Base-by-base conservation (phyloP, 305 asterid genomes). In the Fraxinus xanthoxyloides region DNA sequence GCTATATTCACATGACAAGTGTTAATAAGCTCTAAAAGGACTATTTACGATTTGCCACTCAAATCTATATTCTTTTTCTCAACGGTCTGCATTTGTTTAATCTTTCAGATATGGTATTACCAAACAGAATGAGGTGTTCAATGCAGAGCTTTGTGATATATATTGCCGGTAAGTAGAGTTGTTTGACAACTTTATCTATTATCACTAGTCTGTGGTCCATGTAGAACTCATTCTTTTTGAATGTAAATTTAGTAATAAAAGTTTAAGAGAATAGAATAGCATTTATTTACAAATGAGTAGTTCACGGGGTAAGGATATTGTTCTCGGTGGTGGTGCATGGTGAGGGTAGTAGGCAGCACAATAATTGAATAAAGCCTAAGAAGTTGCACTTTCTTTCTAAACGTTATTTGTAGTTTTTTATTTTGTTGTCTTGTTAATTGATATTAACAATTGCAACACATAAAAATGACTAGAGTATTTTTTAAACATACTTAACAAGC, bases 111-210 rank as follows among this genome's bases (percentile, higher is more conserved):
- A 97, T 81, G 99, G 99, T 74, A 92, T 97, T 85, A 93, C 94
- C 94, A 95, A 91, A 84, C 97, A 92, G 89, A 88, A 93, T 70
- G 99, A 95, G 82, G 89, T 95, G 34, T 97, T 97, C 89, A 95
- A 89, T 84, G 92, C 97, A 0, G 99, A 95, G 92, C 94, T 97
- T 73, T 90, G 93, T 81, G 98, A 97, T 86, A 93, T 97, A 79
- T 97, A 97, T 86, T 92, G 95, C 88, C 90, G 93, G 98, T 97
- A 83, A 88, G 93, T 69, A 51, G 78, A 72, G 40, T 24, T 75
- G 99, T 30, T 31, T 63, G 61, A 32, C 36, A 31, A 48, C 76
- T 65, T 61, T 77, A 28, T 23, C 72, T 72, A 26, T 31, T 70
- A 65, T 48, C 36, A 73, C 80, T 75, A 3, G 82, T 73, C 26